Conservation (phyloP, 495 filamentous ascomycete genomes). For the Oleoguttula mirabilis region DNA sequence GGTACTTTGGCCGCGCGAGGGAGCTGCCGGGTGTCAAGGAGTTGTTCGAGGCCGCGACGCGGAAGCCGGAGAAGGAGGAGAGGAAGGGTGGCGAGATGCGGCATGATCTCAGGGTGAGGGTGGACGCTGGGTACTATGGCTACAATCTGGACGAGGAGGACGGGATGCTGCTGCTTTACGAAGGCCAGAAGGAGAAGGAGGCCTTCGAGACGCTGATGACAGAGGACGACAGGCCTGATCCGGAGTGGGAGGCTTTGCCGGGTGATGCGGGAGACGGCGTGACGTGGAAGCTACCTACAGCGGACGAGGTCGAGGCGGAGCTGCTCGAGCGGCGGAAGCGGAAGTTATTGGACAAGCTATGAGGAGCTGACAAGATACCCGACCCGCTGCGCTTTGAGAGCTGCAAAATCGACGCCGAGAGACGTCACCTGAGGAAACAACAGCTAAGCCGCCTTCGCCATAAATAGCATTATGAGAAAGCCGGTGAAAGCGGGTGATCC, state of each 20-base stretch:
- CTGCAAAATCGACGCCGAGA: too few species aligned
- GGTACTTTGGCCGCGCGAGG: conserved; percentile 81
- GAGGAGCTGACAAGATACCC: too few species aligned
- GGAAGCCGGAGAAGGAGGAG: conserved; percentile 40
- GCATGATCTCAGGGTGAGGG: conserved; percentile 63
- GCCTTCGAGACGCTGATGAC: conserved; percentile 52
- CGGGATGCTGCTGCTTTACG: conserved; percentile 68
- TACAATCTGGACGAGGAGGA: conserved; percentile 94
- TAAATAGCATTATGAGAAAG: too few species aligned
- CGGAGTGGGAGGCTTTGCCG: conserved; percentile 72
- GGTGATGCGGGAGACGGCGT: conserved; percentile 75
- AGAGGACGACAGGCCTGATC: conserved; percentile 25
- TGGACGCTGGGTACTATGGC: conserved; percentile 93
- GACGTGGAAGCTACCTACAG: conserved; percentile 70
- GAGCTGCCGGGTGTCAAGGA: conserved; percentile 95
- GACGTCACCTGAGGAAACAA: too few species aligned
- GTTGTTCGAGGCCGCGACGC: conserved; percentile 70
- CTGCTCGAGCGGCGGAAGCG: conserved; percentile 74
- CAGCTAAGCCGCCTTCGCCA: too few species aligned
- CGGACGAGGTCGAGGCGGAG: conserved; percentile 87
- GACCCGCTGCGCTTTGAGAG: too few species aligned
- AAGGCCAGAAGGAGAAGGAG: conserved; percentile 70
- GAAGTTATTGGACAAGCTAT: conserved; percentile 69
- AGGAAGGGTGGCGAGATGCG: conserved; percentile 46
- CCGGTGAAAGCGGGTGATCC: too few species aligned